Evolutionary conservation across 805 yeast genomes (phyloP).

Genomic region (Cyberlindnera lachancei): DNA sequence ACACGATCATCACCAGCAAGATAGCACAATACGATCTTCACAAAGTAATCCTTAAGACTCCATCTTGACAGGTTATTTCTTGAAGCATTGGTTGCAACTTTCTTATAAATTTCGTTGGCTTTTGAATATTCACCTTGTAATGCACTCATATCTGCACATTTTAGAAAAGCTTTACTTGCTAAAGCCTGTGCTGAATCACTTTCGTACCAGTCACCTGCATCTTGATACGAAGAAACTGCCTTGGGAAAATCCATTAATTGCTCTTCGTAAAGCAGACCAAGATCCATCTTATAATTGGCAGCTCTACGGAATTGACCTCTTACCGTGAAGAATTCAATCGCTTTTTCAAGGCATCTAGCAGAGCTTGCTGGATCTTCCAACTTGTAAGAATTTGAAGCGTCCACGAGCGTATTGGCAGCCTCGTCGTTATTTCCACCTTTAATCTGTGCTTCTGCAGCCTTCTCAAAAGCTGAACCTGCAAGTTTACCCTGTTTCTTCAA

Average conservation of each 20-base stretch:
- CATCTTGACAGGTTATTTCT: slow-evolving; percentile 76
- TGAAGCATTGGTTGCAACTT: slow-evolving; percentile 66
- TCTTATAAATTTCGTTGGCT: slow-evolving; percentile 73
- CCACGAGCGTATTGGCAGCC: slow-evolving; percentile 83
- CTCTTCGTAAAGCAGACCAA: slow-evolving; percentile 79
- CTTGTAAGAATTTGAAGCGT: slow-evolving; percentile 83
- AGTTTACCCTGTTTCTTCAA: slow-evolving; percentile 60
- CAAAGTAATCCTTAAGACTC: slow-evolving; percentile 88
- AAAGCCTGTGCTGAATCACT: slow-evolving; percentile 92
- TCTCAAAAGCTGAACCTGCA: slow-evolving; percentile 81
- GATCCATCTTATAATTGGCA: slow-evolving; percentile 87
- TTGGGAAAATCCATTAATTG: slow-evolving; percentile 57
- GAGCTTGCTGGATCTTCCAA: slow-evolving; percentile 68
- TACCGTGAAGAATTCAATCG: slow-evolving; percentile 76
- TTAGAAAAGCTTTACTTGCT: slow-evolving; percentile 79
- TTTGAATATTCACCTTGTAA: slow-evolving; percentile 62
- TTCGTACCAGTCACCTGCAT: slow-evolving; percentile 93
- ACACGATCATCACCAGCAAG: slow-evolving; percentile 81
- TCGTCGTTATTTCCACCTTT: slow-evolving; percentile 78
- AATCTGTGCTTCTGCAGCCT: slow-evolving; percentile 76
- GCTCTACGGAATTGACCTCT: slow-evolving; percentile 96
- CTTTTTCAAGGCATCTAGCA: slow-evolving; percentile 66
- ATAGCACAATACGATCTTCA: slow-evolving; percentile 75
- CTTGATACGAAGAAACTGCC: slow-evolving; percentile 76
- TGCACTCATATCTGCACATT: slow-evolving; percentile 86